Evolutionary conservation across 2,329 filamentous ascomycete species (phyloP).

Genomic region (Aspergillus neoniger): DNA sequence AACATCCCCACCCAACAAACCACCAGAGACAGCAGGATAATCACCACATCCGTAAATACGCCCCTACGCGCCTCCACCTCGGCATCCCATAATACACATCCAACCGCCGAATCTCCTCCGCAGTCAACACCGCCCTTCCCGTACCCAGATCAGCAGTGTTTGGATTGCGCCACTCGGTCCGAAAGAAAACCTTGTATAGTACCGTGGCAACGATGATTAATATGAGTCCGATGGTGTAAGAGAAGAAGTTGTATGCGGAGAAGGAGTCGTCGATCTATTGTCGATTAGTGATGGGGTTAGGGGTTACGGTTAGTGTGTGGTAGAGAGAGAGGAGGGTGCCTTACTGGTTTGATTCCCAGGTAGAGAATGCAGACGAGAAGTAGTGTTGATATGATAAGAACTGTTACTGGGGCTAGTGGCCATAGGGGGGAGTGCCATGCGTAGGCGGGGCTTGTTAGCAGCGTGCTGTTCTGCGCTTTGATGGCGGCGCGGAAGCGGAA

Average conservation of each 20-base stretch:
- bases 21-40: background rate
- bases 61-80: constrained; percentile 11
- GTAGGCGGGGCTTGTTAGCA: constrained; percentile 29
- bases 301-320: too few relatives aligned
- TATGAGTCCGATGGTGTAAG: constrained; percentile 10
- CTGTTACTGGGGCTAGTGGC: constrained; percentile 29
- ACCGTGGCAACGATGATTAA: constrained; percentile 3
- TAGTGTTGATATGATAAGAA: background rate
- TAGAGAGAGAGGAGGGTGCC: background rate
- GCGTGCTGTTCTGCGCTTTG: constrained; percentile 19
- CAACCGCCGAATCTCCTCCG: constrained; percentile 5
- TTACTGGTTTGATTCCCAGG: constrained; percentile 2
- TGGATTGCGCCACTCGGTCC: constrained; percentile 11
- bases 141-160: constrained; percentile 9
- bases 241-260: constrained; percentile 13
- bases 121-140: constrained; percentile 1
- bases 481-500: constrained; percentile 34
- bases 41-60: constrained; percentile 14
- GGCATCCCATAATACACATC: constrained; percentile 12
- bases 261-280: constrained; percentile 1
- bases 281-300: too few relatives aligned
- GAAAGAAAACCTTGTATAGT: constrained; percentile 8
- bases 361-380: constrained; percentile 10
- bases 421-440: constrained; percentile 33
- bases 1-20: too few relatives aligned